Base-by-base conservation (phyloP, 371 early-diverging fungal species). In the Choanephora cucurbitarum region DNA sequence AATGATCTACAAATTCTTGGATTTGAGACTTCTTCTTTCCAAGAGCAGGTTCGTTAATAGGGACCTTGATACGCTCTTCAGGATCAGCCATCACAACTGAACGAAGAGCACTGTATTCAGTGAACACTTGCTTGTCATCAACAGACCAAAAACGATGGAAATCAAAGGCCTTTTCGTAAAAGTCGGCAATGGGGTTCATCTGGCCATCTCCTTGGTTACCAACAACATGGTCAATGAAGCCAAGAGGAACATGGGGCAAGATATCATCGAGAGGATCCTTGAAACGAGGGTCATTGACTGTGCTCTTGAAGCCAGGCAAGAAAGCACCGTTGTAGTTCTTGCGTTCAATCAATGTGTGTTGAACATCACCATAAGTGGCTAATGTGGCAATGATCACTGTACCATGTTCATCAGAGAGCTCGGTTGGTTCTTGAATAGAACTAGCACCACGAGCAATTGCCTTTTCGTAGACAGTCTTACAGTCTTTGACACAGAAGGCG, bases 101-200 rank as follows among this genome's bases (percentile, higher is more conserved):
- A 18, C 96, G 88, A 57, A 97, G 82, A 34, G 96, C 88, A 66
- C 91, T 90, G 83, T 93, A 97, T 69, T 98, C 91, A 47, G 97
- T 95, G 79, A 92, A 91, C 50, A 98, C 94, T 74, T 96, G 93
- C 59, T 83, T 89, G 79, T 98, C 98, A 76, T 98, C 98, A 44
- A 98, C 95, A 28, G 94, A 93, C 97, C 97, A 97, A 90, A 97
- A 98, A 43, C 97, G 89, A 75, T 95, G 96, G 86, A 97, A 97
- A 57, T 92, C 95, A 24, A 98, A 85, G 57, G 86, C 80, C 58
- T 86, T 77, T 76, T 96, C 96, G 62, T 91, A 92, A 55, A 75
- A 79, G 55, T 94, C 91, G 72, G 92, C 91, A 46, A 91, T 89
- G 51, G 87, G 69, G 44, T 85, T 77, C 96, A 98, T 96, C 80